phyloP scores from a whole-genome alignment of 441 rosid species.

The Bocquillonia castaneifolia region DNA sequence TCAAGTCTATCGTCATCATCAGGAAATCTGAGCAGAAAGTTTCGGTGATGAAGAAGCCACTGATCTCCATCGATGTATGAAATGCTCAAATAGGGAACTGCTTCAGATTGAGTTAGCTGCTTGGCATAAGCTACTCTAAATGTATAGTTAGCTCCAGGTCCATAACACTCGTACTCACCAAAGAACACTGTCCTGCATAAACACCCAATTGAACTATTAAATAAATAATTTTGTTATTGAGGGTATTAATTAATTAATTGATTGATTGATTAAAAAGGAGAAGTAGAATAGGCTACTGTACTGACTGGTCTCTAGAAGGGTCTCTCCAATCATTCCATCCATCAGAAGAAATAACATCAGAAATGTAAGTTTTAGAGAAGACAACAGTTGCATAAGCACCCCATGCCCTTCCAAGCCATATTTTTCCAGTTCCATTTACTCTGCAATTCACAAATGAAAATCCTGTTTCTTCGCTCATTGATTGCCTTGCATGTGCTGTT shows the following conservation, averaged over 20 bases:
- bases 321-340: conserved; percentile 84
- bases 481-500: conserved; percentile 75
- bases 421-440: conserved; percentile 51
- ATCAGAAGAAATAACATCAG: conserved; percentile 43
- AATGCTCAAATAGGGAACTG: conserved; percentile 39
- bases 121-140: conserved; percentile 45
- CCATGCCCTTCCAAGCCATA: conserved; percentile 91
- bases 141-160: conserved; percentile 56
- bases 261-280: no score
- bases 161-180: conserved; percentile 59
- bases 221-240: no score
- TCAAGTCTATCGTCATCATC: neutral
- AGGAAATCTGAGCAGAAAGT: neutral
- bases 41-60: conserved; percentile 47
- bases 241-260: no score
- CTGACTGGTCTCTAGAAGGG: conserved; percentile 57
- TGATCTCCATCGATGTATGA: conserved; percentile 59
- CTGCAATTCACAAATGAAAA: conserved; percentile 66
- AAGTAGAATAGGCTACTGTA: conserved; percentile 9
- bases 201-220: no score
- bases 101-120: conserved; percentile 53
- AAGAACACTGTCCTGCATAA: conserved; percentile 62
- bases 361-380: conserved; percentile 62
- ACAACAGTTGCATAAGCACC: conserved; percentile 58
- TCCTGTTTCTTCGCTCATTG: conserved; percentile 50